A percentile compares a stretch with the other conserved stretches of the same genome.
Conservation (phyloP, 140 eudicot species). For the Ambrosia hybrid region DNA sequence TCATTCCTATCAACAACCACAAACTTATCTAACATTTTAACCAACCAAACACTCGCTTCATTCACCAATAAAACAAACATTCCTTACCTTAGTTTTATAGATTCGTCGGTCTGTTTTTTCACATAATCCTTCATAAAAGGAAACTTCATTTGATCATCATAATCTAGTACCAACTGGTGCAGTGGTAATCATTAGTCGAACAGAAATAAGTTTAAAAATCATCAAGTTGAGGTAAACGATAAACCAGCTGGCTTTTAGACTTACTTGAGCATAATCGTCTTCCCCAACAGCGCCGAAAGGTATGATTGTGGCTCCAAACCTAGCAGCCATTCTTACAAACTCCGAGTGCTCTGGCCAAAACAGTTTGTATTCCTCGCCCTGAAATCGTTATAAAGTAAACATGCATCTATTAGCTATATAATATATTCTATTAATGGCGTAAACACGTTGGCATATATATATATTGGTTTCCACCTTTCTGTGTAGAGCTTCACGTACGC, state of each 20-base stretch:
- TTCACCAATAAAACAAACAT: neutral
- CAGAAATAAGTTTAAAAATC: neutral
- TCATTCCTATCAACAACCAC: constrained; percentile 29
- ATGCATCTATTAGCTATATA: neutral
- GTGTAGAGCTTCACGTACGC: constrained; percentile 90
- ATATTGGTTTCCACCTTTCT: constrained; percentile 50
- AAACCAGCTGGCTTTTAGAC: constrained; percentile 13
- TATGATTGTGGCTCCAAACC: constrained; percentile 80
- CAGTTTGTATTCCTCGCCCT: constrained; percentile 86
- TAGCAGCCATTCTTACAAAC: constrained; percentile 88
- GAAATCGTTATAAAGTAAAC: constrained; percentile 13
- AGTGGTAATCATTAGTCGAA: neutral
- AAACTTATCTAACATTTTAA: neutral
- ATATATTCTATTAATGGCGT: neutral
- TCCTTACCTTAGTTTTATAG: constrained; percentile 56
- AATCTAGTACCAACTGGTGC: constrained; percentile 60
- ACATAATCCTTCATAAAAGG: constrained; percentile 47
- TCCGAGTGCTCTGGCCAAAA: constrained; percentile 90
- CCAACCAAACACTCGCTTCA: neutral
- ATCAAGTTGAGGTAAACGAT: neutral
- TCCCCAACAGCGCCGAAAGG: constrained; percentile 90
- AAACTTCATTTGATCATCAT: constrained; percentile 68
- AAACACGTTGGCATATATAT: constrained; percentile 23
- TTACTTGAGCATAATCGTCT: constrained; percentile 74
- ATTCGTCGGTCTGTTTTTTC: constrained; percentile 38